These are phyloP conservation scores for Aspergillus ostianus DNA, from an alignment of 495 filamentous ascomycete species.

Conservation along the genomic window DNA sequence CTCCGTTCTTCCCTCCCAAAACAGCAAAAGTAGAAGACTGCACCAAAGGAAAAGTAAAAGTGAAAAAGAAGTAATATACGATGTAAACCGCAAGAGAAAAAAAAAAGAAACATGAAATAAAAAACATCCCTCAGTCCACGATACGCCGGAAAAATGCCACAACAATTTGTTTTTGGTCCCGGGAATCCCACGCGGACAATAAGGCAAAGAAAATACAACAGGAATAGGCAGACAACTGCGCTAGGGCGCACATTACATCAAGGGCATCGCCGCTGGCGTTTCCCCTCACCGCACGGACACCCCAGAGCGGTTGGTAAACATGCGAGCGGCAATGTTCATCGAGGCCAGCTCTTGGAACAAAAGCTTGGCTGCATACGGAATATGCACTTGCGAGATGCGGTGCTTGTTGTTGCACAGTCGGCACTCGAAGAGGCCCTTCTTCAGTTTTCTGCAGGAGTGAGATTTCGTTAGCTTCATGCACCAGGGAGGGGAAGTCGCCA, in stretches of 20 bases:
- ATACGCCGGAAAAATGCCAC: conserved; percentile 29
- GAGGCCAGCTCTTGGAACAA: conserved; percentile 96
- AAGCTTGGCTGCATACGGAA: conserved; percentile 97
- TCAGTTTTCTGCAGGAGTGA: conserved; percentile 68
- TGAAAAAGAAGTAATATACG: not conserved
- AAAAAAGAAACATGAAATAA: conserved; percentile 4
- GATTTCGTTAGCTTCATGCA: conserved; percentile 25
- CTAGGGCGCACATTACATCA: not conserved
- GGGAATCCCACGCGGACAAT: conserved; percentile 13
- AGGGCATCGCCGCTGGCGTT: conserved; percentile 9
- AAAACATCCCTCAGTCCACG: conserved; percentile 18
- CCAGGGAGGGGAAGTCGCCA: conserved; percentile 7
- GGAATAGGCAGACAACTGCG: conserved; percentile 4
- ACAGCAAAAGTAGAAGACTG: not conserved
- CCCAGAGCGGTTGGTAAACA: conserved; percentile 77
- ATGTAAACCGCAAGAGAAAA: not conserved
- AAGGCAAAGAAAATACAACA: not conserved
- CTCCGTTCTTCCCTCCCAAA: not conserved
- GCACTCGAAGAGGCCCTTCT: conserved; percentile 93
- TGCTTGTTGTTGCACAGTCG: conserved; percentile 98
- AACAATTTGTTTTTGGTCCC: conserved; percentile 18
- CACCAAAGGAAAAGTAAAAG: not conserved
- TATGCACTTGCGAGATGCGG: conserved; percentile 92
- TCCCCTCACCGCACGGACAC: conserved; percentile 43
- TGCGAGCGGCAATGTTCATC: conserved; percentile 96